Evolutionary conservation across 73 alveolate genomes (phyloP), one percentile per base, ranked within the genome.

Genomic region (Symbiodinium pilosum): DNA sequence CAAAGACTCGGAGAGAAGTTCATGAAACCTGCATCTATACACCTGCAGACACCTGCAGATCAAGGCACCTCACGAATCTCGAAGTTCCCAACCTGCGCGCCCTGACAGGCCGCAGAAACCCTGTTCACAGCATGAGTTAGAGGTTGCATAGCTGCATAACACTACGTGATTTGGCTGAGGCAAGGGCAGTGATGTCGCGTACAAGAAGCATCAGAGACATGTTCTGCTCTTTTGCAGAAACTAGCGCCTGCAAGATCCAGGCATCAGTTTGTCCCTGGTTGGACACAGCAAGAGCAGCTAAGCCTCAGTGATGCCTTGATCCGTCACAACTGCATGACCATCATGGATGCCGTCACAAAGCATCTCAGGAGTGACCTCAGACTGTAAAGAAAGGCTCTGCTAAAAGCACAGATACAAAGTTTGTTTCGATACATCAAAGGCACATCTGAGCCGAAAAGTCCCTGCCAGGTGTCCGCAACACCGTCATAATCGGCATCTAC

Each of bases 321-420:
- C 95, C 18, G 95, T 88, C 39, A 64, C 95, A 32, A 88, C 75
- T 54, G 73, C 95, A 56, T 88, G 95, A 21, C 95, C 95, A n/a
- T 88, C 95, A 56, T 88, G 73, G 34, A 88, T 38, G 18, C 95
- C 95, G 38, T 88, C 95, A 34, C 95, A 88, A 0, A 88, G 86
- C 47, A 4, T 36, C 44, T 1, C 85, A 36, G 85, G 21, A 21
- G 47, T 32, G 32, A 73, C 85, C 85, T 73, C 34, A 47, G 59
- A 14, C 59, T 47, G 59, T 14, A 6, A 47, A 47, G 59, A 47
- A 47, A 47, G 59, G 14, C 59, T 47, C 59, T n/a, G n/a, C n/a
- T n/a, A n/a, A n/a, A n/a, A n/a, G n/a, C n/a, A n/a, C n/a, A n/a
- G n/a, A 47, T 47, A 47, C 21, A 47, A 47, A 14, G 59, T 14